phyloP scores from a whole-genome alignment of 495 filamentous ascomycete genomes.

The Terfezia claveryi region DNA sequence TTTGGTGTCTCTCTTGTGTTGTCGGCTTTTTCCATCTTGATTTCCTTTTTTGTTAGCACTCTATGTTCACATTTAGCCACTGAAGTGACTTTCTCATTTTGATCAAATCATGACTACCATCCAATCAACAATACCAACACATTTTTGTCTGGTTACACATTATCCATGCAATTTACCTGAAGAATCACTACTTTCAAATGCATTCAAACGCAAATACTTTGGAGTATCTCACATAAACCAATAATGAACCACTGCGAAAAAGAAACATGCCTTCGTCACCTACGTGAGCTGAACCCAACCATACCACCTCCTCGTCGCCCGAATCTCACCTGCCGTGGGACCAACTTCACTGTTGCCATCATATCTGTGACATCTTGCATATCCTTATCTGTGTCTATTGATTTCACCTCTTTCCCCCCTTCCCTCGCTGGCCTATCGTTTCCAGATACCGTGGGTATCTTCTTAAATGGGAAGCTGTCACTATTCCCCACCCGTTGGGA shows the following conservation, averaged over 20 bases:
- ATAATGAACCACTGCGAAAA: background rate
- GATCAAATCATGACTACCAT: no score
- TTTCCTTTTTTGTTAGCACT: no score
- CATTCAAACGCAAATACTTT: no score
- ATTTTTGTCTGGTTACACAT: background rate
- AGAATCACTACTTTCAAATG: no score
- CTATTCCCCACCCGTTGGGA: slow-evolving; percentile 17
- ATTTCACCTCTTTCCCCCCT: slow-evolving; percentile 2
- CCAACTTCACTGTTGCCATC: slow-evolving; percentile 66
- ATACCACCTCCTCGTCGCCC: slow-evolving; percentile 35
- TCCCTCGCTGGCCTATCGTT: slow-evolving; percentile 6
- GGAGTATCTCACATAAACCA: no score
- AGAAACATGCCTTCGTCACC: background rate
- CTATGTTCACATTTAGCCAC: no score
- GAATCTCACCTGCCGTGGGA: slow-evolving; percentile 55
- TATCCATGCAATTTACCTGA: no score
- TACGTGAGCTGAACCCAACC: slow-evolving; percentile 1
- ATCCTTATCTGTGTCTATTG: slow-evolving; percentile 27
- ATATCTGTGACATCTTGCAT: slow-evolving; percentile 53
- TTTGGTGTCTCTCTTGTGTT: no score
- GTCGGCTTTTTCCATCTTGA: background rate
- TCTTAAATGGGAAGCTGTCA: slow-evolving; percentile 11
- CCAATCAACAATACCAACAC: no score
- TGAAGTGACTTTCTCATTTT: no score
- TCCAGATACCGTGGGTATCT: slow-evolving; percentile 1